A percentile compares a stretch with the other conserved stretches of the same genome.
These are phyloP conservation scores for Trichopus zeylanicus DNA, from an alignment of 116 monocot genomes.

Conservation along the genomic window DNA sequence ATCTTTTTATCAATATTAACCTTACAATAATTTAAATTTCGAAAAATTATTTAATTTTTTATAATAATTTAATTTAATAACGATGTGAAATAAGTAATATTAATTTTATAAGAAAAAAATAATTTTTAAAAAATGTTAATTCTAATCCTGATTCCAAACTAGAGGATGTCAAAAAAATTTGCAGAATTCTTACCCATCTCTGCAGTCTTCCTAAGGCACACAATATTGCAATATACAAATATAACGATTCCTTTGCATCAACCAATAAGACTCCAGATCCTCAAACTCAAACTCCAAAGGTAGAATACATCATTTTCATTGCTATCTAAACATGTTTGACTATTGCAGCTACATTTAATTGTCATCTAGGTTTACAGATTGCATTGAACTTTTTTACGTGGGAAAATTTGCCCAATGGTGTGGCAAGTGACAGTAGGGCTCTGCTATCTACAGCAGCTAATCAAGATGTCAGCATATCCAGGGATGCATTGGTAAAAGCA, in stretches of 20 bases:
- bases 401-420: slow-evolving; percentile 39
- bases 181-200: slow-evolving; percentile 81
- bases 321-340: neutral
- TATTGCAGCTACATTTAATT: neutral
- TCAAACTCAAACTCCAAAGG: slow-evolving; percentile 45
- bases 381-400: slow-evolving; percentile 8
- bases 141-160: too few relatives aligned
- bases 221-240: slow-evolving; percentile 72
- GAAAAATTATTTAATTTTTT: too few relatives aligned
- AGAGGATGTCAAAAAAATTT: too few relatives aligned
- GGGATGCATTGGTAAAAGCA: slow-evolving; percentile 37
- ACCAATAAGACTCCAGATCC: slow-evolving; percentile 32
- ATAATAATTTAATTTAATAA: too few relatives aligned
- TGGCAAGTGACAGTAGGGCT: slow-evolving; percentile 21
- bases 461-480: slow-evolving; percentile 29
- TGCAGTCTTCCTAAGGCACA: slow-evolving; percentile 82
- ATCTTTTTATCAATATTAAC: too few relatives aligned
- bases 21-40: too few relatives aligned
- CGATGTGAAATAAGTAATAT: too few relatives aligned
- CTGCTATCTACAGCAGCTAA: slow-evolving; percentile 11
- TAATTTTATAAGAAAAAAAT: too few relatives aligned
- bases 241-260: slow-evolving; percentile 70
- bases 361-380: neutral
- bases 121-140: too few relatives aligned
- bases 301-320: slow-evolving; percentile 11